These are phyloP conservation scores for Somion occarium DNA, from an alignment of 1,284 basidiomycete genomes.

Conservation along the genomic window DNA sequence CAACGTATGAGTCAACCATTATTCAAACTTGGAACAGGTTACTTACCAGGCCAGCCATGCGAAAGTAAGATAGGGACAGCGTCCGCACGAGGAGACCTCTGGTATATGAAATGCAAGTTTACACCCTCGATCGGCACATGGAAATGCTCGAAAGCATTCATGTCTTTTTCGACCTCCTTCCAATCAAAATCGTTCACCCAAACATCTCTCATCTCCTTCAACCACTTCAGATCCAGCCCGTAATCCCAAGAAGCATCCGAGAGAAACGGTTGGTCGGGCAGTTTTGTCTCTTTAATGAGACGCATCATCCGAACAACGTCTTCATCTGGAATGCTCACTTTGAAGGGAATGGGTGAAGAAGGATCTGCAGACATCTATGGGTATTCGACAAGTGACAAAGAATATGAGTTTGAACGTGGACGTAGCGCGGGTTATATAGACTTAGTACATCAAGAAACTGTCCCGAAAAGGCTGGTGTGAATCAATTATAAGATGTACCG, in stretches of 20 bases:
- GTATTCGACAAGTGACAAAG: too few species aligned
- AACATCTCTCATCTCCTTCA: conserved; percentile 9
- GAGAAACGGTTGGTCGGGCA: conserved; percentile 9
- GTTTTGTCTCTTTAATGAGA: conserved; percentile 12
- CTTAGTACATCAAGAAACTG: too few species aligned
- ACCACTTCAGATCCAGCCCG: conserved; percentile 13
- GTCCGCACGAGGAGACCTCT: conserved; percentile 9
- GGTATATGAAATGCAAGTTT: conserved; percentile 14
- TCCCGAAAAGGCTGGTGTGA: too few species aligned
- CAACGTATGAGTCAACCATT: background rate
- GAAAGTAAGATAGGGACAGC: conserved; percentile 13
- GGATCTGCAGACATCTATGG: conserved; percentile 4
- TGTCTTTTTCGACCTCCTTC: conserved; percentile 11
- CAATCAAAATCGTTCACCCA: conserved; percentile 16
- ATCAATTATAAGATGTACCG: too few species aligned
- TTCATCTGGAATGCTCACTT: conserved; percentile 10
- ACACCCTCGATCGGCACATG: conserved; percentile 10
- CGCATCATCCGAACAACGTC: conserved; percentile 14
- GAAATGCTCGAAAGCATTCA: conserved; percentile 14
- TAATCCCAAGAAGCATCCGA: conserved; percentile 12
- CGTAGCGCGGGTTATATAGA: too few species aligned
- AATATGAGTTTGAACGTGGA: too few species aligned
- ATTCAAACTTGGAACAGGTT: background rate
- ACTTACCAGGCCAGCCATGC: conserved; percentile 16
- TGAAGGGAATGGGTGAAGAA: conserved; percentile 9